Evolutionary conservation across 1,139 yeast species (phyloP), one percentile per base, ranked within the genome.

Genomic region (Debaryomyces fabryi): DNA sequence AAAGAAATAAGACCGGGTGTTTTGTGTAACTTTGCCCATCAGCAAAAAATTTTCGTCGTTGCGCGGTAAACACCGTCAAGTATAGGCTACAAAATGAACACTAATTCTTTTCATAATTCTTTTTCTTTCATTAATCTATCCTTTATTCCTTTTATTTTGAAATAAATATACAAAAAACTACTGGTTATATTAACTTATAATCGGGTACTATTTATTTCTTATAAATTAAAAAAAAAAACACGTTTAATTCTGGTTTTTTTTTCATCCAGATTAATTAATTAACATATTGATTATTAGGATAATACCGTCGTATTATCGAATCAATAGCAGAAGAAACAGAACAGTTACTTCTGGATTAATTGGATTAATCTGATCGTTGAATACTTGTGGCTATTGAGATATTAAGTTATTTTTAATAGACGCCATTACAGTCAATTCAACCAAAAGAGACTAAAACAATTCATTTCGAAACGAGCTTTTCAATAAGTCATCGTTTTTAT

Each of bases 401-500:
- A 49, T 49, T 49, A 37, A 34, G 38, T 49, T 49, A 49, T 47
- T 42, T 3, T 43, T 45, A 44, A 46, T 44, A 40, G 43, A 41
- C 24, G 36, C 23, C 47, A 6, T 29, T 25, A 20, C 45, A 15
- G 21, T 23, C 25, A 41, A 10, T 24, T 23, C 42, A 42, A 29
- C 23, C 24, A 21, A 32, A 30, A 45, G 20, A 35, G 47, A 21
- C 29, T 23, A 25, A 39, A 33, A n/a, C n/a, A 33, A 25, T 35
- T 27, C 30, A 41, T 23, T 13, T 16, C 12, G 23, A 54, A 32
- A 52, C 73, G 76, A 72, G 70, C 77, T 72, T 71, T 72, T 72
- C 61, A 67, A 60, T 72, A 72, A 72, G 77, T 68, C 55, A 50
- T 71, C 75, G 74, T 67, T 58, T 45, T 43, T 42, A 37, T 36